Base-by-base conservation (phyloP, 257 asterid genomes). In the Penstemon davidsonii region DNA sequence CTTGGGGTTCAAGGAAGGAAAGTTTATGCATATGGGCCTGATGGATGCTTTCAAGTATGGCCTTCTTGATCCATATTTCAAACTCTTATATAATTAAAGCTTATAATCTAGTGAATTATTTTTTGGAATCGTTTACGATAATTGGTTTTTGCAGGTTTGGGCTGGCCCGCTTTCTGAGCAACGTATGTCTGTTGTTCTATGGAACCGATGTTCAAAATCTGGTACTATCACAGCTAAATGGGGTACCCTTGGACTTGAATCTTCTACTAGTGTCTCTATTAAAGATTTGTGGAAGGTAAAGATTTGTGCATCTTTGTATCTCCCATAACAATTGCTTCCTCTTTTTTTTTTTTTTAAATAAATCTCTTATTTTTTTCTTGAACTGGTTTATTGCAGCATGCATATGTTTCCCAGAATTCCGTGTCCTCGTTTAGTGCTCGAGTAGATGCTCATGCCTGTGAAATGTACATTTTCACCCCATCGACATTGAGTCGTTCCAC, bases 1-100 rank as follows among this genome's bases (percentile, higher is more conserved):
- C 90, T 92, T 39, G 98, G 98, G 25, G 88, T 92, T 86, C 98
- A 92, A 79, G 98, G 98, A 74, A 85, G 96, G 79, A 86, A 88
- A 83, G 87, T 90, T 66, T 68, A 74, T 62, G 58, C 78, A 10
- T 81, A 80, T 11, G 98, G 97, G 58, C 74, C 93, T 8, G 81
- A 81, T 52, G 81, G 78, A 47, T 77, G 85, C 81, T 78, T 70
- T 70, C 96, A 92, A 84, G 97, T 92, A 73, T 46, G 67, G 0
- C 15, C 10, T 52, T 47, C 67, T 65, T 70, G 39, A 58, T 36
- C 64, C 50, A 47, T 25, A 25, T 25, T 1, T 25, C 33, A 25
- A 25, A 25, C 33, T 25, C 33, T 25, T 25, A 25, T 25, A 25
- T 25, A 15, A 15, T 15, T 15, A 15, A 15, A 46, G 10, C 37